phyloP scores from a whole-genome alignment of 2,329 filamentous ascomycete genomes.

The Pseudopyricularia cyperi region DNA sequence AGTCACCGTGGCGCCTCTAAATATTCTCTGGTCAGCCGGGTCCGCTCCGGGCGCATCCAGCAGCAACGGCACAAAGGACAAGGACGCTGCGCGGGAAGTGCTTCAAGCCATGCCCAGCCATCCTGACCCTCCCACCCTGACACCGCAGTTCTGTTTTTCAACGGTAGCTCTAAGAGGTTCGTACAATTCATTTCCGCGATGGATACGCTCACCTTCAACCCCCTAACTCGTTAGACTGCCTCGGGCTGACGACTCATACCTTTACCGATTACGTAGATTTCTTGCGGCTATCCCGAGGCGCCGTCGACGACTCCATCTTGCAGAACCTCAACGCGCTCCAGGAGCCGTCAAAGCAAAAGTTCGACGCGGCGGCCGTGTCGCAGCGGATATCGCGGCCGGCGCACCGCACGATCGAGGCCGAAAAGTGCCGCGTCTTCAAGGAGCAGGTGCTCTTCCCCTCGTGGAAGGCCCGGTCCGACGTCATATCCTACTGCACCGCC shows the following conservation, averaged over 20 bases:
- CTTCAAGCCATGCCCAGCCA: constrained; percentile 31
- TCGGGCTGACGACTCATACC: constrained; percentile 3
- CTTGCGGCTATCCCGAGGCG: constrained; percentile 67
- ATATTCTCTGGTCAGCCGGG: constrained; percentile 30
- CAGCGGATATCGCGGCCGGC: constrained; percentile 39
- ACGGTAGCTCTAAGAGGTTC: constrained; percentile 54
- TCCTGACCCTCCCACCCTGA: constrained; percentile 38
- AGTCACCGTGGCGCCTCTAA: constrained; percentile 27
- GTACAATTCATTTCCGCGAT: neutral
- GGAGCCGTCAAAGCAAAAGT: constrained; percentile 58
- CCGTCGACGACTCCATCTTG: constrained; percentile 85
- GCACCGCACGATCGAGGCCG: constrained; percentile 40
- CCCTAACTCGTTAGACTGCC: neutral
- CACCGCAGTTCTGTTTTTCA: constrained; percentile 68
- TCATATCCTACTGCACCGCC: constrained; percentile 77
- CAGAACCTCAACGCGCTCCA: constrained; percentile 86
- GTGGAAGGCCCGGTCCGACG: constrained; percentile 73
- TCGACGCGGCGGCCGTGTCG: constrained; percentile 69
- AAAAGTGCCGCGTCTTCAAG: constrained; percentile 60
- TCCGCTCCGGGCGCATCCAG: constrained; percentile 20
- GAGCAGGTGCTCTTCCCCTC: constrained; percentile 70
- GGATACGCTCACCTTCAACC: constrained; percentile 1
- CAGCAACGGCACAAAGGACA: neutral
- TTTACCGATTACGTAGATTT: constrained; percentile 52
- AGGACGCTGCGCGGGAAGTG: constrained; percentile 12